phyloP scores from a whole-genome alignment of 139 green algal genomes.

The Chlamydomonas sphaeroides region DNA sequence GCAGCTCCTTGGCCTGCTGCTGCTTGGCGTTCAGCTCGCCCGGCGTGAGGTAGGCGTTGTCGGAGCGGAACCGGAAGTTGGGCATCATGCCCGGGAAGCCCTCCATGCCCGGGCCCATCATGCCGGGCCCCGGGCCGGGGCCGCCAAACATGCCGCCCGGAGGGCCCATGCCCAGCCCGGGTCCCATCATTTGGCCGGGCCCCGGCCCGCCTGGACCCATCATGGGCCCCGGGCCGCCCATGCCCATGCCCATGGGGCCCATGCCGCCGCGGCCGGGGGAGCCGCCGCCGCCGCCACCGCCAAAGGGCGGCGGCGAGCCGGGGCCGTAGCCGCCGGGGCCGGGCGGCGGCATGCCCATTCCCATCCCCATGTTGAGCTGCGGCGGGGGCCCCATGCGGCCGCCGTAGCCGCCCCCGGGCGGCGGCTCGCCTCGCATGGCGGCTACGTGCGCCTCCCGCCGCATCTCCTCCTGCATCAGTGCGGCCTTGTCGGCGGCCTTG shows the following conservation, averaged over 20 bases:
- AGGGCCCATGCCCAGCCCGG: not conserved
- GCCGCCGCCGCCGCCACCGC: no score
- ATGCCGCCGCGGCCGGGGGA: no score
- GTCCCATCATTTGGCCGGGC: not conserved
- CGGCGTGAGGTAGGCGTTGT: slow-evolving; percentile 46
- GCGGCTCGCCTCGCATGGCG: not conserved
- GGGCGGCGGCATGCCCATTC: not conserved
- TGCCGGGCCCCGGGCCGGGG: not conserved
- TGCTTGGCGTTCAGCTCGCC: slow-evolving; percentile 50
- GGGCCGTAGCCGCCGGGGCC: no score
- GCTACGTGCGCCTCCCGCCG: slow-evolving; percentile 28
- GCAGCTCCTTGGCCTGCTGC: slow-evolving; percentile 47
- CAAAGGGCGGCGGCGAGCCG: no score
- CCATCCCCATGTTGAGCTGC: not conserved
- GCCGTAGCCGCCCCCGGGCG: not conserved
- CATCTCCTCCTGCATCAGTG: slow-evolving; percentile 35
- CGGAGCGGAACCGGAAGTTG: slow-evolving; percentile 47
- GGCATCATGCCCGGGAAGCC: slow-evolving; percentile 16
- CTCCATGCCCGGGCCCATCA: slow-evolving; percentile 16
- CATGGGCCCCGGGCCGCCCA: not conserved
- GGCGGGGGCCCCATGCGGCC: no score
- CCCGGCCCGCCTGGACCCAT: not conserved
- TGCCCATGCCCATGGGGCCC: slow-evolving; percentile 12
- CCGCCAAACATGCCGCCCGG: slow-evolving; percentile 1
- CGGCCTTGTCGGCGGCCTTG: slow-evolving; percentile 36